phyloP scores from a whole-genome alignment of 345 rosid species.

The Bretschneidera sinensis region DNA sequence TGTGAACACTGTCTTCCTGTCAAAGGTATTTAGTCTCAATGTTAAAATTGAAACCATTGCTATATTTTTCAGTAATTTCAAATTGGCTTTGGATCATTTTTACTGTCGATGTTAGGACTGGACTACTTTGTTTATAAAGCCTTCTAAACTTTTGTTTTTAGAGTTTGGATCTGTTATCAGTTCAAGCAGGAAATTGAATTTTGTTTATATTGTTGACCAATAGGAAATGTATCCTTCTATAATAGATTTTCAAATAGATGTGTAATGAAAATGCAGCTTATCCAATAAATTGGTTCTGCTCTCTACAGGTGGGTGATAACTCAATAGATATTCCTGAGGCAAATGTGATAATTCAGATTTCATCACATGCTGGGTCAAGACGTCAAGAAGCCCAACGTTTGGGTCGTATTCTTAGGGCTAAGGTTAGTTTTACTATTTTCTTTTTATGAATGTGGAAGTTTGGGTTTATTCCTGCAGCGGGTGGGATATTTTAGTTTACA shows the following conservation, averaged over 20 bases:
- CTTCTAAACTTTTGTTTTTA: too few species aligned
- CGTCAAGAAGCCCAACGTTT: conserved; percentile 97
- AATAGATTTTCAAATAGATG: background rate
- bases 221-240: background rate
- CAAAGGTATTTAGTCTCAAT: conserved; percentile 64
- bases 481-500: too few species aligned
- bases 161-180: too few species aligned
- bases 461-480: too few species aligned
- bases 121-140: too few species aligned
- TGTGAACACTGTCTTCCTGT: conserved; percentile 81
- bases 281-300: too few species aligned
- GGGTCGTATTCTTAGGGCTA: conserved; percentile 99
- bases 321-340: conserved; percentile 99
- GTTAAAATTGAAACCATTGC: background rate
- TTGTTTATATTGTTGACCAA: background rate
- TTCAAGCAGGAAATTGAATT: too few species aligned
- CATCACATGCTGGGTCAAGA: conserved; percentile 98
- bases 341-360: conserved; percentile 93
- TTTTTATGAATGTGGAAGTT: background rate
- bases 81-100: background rate
- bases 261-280: background rate
- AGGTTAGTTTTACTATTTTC: conserved; percentile 49
- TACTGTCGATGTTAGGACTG: too few species aligned
- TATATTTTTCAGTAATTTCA: background rate
- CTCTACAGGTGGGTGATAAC: conserved; percentile 89